phyloP scores from a whole-genome alignment of 129 eudicot species.

The Lactuca sativa region DNA sequence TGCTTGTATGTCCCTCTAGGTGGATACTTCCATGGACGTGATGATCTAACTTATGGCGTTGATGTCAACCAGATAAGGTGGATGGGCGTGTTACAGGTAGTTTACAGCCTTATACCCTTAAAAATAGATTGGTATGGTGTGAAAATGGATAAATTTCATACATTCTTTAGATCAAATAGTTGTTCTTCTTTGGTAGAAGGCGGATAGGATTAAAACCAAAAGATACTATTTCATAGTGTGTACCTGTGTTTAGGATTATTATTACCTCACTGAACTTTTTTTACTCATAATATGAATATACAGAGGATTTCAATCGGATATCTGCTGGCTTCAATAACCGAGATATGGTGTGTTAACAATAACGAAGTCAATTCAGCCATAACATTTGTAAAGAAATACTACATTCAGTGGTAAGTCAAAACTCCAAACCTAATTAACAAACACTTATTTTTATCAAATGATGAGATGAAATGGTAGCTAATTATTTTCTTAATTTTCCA shows the following conservation, averaged over 20 bases:
- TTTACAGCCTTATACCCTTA: too few species aligned
- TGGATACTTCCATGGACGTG: constrained; percentile 86
- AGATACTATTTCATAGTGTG: neutral
- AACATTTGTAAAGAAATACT: constrained; percentile 68
- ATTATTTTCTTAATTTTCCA: constrained; percentile 27
- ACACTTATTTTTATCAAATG: neutral
- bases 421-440: neutral
- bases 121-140: too few species aligned
- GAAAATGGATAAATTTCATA: too few species aligned
- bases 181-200: constrained; percentile 11
- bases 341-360: constrained; percentile 72
- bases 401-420: constrained; percentile 60
- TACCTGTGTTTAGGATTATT: neutral
- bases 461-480: constrained; percentile 14
- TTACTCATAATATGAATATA: too few species aligned
- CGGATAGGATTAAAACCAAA: constrained; percentile 8
- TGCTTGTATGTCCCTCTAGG: constrained; percentile 43
- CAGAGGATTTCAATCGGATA: constrained; percentile 96
- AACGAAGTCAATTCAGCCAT: constrained; percentile 58
- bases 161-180: constrained; percentile 8
- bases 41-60: constrained; percentile 69
- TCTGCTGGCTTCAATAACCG: constrained; percentile 62
- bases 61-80: constrained; percentile 70
- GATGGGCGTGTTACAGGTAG: constrained; percentile 97
- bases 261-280: constrained; percentile 10